phyloP scores from a whole-genome alignment of 192 early-diverging fungal species.

The Podila epicladia region DNA sequence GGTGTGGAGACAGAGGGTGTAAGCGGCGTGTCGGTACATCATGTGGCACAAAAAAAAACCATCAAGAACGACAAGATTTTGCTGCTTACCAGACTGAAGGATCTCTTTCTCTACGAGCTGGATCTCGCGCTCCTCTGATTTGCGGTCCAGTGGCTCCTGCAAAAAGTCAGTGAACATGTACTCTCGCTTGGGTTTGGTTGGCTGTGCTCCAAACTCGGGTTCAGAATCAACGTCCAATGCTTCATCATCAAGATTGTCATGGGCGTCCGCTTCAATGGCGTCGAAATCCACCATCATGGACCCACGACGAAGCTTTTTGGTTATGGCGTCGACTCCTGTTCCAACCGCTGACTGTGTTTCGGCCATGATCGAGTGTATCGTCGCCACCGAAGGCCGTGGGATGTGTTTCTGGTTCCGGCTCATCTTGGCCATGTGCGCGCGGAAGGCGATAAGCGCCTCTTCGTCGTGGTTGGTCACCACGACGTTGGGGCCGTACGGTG shows the following conservation, averaged over 20 bases:
- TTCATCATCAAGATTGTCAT: neutral
- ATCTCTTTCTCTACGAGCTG: slow-evolving; percentile 39
- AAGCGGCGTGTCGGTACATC: too few species aligned
- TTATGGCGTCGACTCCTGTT: neutral
- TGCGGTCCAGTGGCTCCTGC: slow-evolving; percentile 16
- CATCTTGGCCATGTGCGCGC: slow-evolving; percentile 13
- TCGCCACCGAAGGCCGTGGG: slow-evolving; percentile 17
- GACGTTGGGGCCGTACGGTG: neutral
- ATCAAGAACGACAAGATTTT: neutral
- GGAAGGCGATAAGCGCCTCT: slow-evolving; percentile 12
- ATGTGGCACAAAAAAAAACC: neutral
- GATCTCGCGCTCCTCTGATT: slow-evolving; percentile 24
- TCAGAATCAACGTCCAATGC: neutral
- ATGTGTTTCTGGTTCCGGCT: slow-evolving; percentile 6
- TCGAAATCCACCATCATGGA: slow-evolving; percentile 1
- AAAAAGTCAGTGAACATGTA: slow-evolving; percentile 9
- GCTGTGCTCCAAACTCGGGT: neutral
- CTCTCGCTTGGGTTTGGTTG: neutral
- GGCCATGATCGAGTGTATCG: slow-evolving; percentile 31
- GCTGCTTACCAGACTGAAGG: slow-evolving; percentile 21
- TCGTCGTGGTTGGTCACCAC: slow-evolving; percentile 3
- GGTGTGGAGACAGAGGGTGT: too few species aligned
- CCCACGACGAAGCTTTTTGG: neutral
- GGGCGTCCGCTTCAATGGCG: neutral
- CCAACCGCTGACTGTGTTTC: slow-evolving; percentile 11